These are phyloP conservation scores for Paradendryphiella salina DNA, from an alignment of 2,329 filamentous ascomycete genomes.

Conservation along the genomic window DNA sequence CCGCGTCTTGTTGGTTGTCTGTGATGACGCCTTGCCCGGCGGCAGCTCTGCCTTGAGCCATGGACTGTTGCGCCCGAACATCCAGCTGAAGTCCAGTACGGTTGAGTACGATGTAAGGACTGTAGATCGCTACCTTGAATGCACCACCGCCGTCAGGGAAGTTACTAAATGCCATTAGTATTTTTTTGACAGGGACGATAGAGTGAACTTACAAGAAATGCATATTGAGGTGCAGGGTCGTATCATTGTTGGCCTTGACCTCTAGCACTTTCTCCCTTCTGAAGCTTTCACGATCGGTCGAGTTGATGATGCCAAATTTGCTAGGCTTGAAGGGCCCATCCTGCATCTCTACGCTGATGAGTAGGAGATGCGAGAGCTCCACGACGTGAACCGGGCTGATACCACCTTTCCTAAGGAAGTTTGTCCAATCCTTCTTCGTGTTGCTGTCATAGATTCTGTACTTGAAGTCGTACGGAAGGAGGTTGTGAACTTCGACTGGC, in stretches of 20 bases:
- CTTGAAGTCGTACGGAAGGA: constrained; percentile 97
- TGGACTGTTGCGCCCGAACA: constrained; percentile 84
- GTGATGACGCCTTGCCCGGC: constrained; percentile 75
- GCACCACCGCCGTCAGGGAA: constrained; percentile 91
- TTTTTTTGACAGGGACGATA: not conserved
- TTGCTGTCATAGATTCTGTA: constrained; percentile 99
- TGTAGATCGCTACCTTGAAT: constrained; percentile 94
- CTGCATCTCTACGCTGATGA: constrained; percentile 95
- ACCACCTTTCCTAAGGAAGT: constrained; percentile 94
- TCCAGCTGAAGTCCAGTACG: constrained; percentile 89
- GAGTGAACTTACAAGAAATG: constrained; percentile 72
- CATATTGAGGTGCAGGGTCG: constrained; percentile 77
- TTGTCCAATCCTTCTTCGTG: constrained; percentile 98
- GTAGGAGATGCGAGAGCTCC: constrained; percentile 87
- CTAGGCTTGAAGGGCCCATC: constrained; percentile 93
- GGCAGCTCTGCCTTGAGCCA: constrained; percentile 78
- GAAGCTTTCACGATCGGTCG: constrained; percentile 84
- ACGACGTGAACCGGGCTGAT: constrained; percentile 97
- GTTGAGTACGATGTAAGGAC: constrained; percentile 92
- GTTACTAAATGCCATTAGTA: constrained; percentile 50
- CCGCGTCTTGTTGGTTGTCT: constrained; percentile 59
- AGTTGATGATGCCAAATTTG: constrained; percentile 97
- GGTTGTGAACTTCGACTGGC: constrained; percentile 89
- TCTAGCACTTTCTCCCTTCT: constrained; percentile 76
- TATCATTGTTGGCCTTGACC: constrained; percentile 81